These are phyloP conservation scores for Kwoniella sp. DNA, from an alignment of 768 basidiomycete genomes.

Conservation along the genomic window DNA sequence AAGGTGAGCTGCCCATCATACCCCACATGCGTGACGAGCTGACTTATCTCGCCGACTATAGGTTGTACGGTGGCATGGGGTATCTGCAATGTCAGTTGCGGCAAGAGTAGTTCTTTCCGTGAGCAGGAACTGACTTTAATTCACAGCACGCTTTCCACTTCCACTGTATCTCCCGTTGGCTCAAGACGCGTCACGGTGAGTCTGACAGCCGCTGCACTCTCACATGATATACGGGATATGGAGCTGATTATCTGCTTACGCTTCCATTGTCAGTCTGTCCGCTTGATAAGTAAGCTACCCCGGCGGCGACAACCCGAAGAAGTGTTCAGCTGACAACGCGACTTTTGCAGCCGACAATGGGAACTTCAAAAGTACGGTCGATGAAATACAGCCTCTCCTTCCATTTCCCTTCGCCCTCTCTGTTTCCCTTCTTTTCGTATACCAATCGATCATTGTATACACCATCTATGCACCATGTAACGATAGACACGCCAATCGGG, in stretches of 20 bases:
- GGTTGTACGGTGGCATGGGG: slow-evolving; percentile 90
- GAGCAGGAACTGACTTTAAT: neutral
- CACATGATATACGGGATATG: neutral
- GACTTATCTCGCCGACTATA: slow-evolving; percentile 4
- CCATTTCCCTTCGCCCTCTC: too few species aligned
- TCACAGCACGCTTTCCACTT: slow-evolving; percentile 94
- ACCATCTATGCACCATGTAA: slow-evolving; percentile 12
- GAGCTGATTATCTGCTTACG: neutral
- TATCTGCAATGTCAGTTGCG: slow-evolving; percentile 78
- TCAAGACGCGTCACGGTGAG: slow-evolving; percentile 72
- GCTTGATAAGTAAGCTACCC: slow-evolving; percentile 52
- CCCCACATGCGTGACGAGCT: neutral
- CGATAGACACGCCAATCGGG: neutral
- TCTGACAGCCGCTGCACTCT: neutral
- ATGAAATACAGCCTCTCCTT: slow-evolving; percentile 20
- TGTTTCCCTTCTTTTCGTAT: neutral
- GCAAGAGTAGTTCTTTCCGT: neutral
- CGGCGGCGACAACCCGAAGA: neutral
- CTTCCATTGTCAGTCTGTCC: slow-evolving; percentile 54
- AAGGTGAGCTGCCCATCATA: slow-evolving; percentile 59
- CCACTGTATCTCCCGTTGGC: slow-evolving; percentile 98
- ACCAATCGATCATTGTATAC: slow-evolving; percentile 10
- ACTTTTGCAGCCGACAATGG: slow-evolving; percentile 52
- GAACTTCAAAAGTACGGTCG: slow-evolving; percentile 56
- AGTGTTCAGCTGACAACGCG: slow-evolving; percentile 3